These are phyloP conservation scores for Westerdykella sp. DNA, from an alignment of 2,329 filamentous ascomycete genomes.

Conservation along the genomic window DNA sequence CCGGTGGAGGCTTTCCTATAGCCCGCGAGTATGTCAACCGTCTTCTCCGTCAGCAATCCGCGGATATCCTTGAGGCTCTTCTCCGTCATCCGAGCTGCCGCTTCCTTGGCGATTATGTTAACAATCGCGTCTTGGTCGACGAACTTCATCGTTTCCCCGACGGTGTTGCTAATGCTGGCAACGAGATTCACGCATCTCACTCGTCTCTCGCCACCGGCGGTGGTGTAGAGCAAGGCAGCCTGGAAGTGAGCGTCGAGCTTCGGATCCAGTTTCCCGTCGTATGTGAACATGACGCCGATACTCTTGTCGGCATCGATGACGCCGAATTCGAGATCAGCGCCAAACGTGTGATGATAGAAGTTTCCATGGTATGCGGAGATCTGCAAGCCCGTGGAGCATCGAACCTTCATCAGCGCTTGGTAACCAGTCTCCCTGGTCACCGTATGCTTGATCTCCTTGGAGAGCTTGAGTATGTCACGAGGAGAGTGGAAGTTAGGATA, in stretches of 20 bases:
- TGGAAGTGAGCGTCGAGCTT: constrained; percentile 98
- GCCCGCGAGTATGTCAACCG: constrained; percentile 82
- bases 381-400: constrained; percentile 93
- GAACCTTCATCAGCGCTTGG: constrained; percentile 95
- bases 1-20: constrained; percentile 92
- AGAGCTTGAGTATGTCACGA: constrained; percentile 76
- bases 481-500: constrained; percentile 93
- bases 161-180: constrained; percentile 80
- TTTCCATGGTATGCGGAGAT: constrained; percentile 93
- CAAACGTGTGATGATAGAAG: constrained; percentile 92
- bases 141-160: constrained; percentile 80
- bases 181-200: constrained; percentile 93
- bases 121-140: constrained; percentile 94
- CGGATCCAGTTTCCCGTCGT: constrained; percentile 94
- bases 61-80: constrained; percentile 78
- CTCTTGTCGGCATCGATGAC: constrained; percentile 91
- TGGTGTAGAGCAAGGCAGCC: constrained; percentile 88
- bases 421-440: constrained; percentile 88
- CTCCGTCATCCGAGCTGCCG: constrained; percentile 76
- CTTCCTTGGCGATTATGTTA: constrained; percentile 85
- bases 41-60: constrained; percentile 77
- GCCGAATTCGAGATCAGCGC: constrained; percentile 89
- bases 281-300: constrained; percentile 81
- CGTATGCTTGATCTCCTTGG: constrained; percentile 77
- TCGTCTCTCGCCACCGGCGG: constrained; percentile 77